Evolutionary conservation across 2,329 filamentous ascomycete genomes (phyloP).

Genomic region (Fusarium globosum): DNA sequence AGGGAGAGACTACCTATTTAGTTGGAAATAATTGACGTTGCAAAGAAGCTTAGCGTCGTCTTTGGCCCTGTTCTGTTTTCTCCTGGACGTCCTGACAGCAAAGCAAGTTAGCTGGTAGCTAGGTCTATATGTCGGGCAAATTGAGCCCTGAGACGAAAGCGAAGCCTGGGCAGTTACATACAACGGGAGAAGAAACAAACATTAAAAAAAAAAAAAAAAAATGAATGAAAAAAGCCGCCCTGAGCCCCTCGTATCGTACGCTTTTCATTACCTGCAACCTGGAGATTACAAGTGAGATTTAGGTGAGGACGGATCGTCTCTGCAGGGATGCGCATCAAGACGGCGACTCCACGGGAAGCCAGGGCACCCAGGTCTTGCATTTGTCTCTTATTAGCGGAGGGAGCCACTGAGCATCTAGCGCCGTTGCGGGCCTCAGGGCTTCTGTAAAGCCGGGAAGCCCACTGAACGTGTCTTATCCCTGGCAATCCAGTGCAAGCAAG

Average conservation of each 20-base stretch:
- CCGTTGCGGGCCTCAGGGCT: slow-evolving; percentile 40
- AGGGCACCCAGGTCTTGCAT: slow-evolving; percentile 38
- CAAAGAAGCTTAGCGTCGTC: slow-evolving; percentile 14
- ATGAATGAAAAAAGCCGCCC: not conserved
- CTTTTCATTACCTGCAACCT: slow-evolving; percentile 32
- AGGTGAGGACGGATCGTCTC: slow-evolving; percentile 48
- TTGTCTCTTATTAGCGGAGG: slow-evolving; percentile 43
- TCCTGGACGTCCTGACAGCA: slow-evolving; percentile 30
- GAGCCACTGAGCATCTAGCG: slow-evolving; percentile 44
- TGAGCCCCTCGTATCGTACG: slow-evolving; percentile 18
- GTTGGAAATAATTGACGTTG: slow-evolving; percentile 2
- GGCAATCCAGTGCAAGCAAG: slow-evolving; percentile 12
- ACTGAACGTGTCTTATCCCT: slow-evolving; percentile 18
- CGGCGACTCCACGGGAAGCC: slow-evolving; percentile 30
- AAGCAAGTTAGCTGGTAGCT: not conserved
- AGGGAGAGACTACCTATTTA: not conserved
- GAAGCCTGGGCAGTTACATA: slow-evolving; percentile 9
- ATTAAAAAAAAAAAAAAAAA: not conserved
- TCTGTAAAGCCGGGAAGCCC: slow-evolving; percentile 32
- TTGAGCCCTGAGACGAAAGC: slow-evolving; percentile 11
- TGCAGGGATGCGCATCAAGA: slow-evolving; percentile 48
- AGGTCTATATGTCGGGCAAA: not conserved
- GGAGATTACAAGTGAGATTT: slow-evolving; percentile 49
- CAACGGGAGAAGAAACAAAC: slow-evolving; percentile 12
- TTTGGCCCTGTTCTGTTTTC: slow-evolving; percentile 9